Conservation (phyloP, 108 stramenopile genomes). For the Thalassiosira profunda region DNA sequence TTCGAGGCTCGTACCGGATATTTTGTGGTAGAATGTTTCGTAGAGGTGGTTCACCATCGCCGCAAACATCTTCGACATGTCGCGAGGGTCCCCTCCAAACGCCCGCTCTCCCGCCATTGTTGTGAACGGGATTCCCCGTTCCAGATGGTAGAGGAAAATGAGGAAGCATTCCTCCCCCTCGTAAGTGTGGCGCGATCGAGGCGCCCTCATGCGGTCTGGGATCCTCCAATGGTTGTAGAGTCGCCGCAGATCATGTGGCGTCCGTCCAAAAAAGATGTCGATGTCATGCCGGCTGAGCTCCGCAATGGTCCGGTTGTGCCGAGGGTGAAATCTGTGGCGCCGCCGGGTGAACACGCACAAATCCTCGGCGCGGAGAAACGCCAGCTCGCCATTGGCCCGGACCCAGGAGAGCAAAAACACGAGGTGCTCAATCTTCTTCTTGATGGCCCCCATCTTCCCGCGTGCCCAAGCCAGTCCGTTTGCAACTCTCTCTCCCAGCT, state of each 20-base stretch:
- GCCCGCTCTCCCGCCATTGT: constrained; percentile 4
- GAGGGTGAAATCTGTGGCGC: constrained; percentile 8
- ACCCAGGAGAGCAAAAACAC: constrained; percentile 11
- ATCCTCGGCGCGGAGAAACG: constrained; percentile 29
- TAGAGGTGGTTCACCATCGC: constrained; percentile 13
- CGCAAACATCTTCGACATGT: constrained; percentile 14
- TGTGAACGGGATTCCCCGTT: constrained; percentile 16
- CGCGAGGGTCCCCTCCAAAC: constrained; percentile 26
- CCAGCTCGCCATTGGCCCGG: constrained; percentile 13
- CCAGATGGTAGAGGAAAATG: constrained; percentile 7
- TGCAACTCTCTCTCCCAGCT: not conserved
- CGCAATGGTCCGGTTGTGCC: not conserved
- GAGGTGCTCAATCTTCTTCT: not conserved
- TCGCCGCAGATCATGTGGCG: not conserved
- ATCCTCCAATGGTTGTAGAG: constrained; percentile 4
- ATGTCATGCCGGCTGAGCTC: not conserved
- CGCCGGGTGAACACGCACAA: constrained; percentile 13
- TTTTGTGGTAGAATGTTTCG: constrained; percentile 35
- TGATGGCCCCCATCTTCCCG: not conserved
- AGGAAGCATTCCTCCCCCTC: constrained; percentile 30
- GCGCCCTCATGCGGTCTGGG: not conserved
- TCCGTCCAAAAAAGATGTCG: constrained; percentile 4
- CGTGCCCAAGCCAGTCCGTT: not conserved
- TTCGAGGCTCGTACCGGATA: constrained; percentile 21
- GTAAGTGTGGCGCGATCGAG: constrained; percentile 2